Conservation (phyloP, 164 flowering plant species). For the Euptelea pleiosperma region DNA sequence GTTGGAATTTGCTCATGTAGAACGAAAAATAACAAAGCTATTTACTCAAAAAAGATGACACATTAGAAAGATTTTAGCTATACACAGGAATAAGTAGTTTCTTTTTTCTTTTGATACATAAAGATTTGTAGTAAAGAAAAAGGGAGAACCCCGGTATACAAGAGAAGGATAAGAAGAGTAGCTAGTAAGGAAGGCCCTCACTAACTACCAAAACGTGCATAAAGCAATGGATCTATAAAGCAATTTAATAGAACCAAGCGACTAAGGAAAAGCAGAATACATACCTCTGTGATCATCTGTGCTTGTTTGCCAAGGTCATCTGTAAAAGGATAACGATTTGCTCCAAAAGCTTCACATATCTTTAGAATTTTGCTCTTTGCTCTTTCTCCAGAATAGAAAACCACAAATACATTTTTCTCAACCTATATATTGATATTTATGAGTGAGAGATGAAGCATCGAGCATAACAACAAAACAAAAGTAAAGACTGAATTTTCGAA, state of each 20-base stretch:
- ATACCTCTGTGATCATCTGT: conserved; percentile 75
- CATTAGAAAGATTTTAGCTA: too few species aligned
- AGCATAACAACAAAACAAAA: not conserved
- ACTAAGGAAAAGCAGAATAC: conserved; percentile 5
- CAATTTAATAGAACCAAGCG: not conserved
- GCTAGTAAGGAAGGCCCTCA: too few species aligned
- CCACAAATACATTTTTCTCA: conserved; percentile 90
- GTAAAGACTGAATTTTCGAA: too few species aligned
- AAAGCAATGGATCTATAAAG: too few species aligned
- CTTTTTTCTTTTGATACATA: too few species aligned
- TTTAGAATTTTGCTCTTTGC: conserved; percentile 75
- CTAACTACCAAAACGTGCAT: not conserved
- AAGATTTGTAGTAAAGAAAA: too few species aligned
- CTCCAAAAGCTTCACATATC: conserved; percentile 97
- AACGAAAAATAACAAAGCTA: too few species aligned
- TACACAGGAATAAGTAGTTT: too few species aligned
- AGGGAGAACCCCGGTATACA: too few species aligned
- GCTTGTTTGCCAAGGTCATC: conserved; percentile 69
- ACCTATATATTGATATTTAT: conserved; percentile 39
- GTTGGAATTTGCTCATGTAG: too few species aligned
- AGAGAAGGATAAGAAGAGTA: too few species aligned
- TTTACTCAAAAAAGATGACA: too few species aligned
- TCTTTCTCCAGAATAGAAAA: conserved; percentile 90
- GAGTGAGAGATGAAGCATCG: conserved; percentile 7
- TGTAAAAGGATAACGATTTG: conserved; percentile 79